These are phyloP conservation scores for Boletus subluridellus DNA, from an alignment of 1,284 basidiomycete genomes.

Conservation along the genomic window DNA sequence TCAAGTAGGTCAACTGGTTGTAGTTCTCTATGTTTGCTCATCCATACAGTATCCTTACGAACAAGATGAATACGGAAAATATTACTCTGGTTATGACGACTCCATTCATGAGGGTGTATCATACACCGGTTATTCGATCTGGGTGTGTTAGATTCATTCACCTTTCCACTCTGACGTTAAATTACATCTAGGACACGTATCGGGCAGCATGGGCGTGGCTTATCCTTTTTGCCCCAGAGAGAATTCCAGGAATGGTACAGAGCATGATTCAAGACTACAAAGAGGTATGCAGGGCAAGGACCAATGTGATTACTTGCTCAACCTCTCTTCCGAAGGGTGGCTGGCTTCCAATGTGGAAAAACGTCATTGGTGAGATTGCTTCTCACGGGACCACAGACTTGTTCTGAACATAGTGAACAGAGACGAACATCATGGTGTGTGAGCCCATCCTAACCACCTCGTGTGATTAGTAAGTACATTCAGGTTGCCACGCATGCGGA, in stretches of 20 bases:
- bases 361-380: constrained; percentile 59
- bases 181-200: constrained; percentile 59
- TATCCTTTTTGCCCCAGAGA: constrained; percentile 72
- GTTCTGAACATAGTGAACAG: constrained; percentile 30
- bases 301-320: not conserved
- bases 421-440: constrained; percentile 71
- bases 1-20: constrained; percentile 42
- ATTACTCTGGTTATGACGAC: constrained; percentile 78
- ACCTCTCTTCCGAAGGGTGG: constrained; percentile 51
- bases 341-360: constrained; percentile 91
- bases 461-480: not conserved
- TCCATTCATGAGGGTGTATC: constrained; percentile 59
- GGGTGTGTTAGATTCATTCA: constrained; percentile 45
- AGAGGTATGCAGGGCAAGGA: constrained; percentile 44
- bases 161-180: not conserved
- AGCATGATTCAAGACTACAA: constrained; percentile 80
- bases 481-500: constrained; percentile 79
- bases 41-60: constrained; percentile 71
- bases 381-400: not conserved
- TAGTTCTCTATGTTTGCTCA: not conserved
- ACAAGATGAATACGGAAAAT: constrained; percentile 62
- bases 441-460: not conserved
- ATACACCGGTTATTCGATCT: constrained; percentile 82
- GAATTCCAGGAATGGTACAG: constrained; percentile 69
- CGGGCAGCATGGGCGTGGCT: constrained; percentile 78